These are phyloP conservation scores for Sutorius australiensis DNA, from an alignment of 768 basidiomycete genomes.

Conservation along the genomic window DNA sequence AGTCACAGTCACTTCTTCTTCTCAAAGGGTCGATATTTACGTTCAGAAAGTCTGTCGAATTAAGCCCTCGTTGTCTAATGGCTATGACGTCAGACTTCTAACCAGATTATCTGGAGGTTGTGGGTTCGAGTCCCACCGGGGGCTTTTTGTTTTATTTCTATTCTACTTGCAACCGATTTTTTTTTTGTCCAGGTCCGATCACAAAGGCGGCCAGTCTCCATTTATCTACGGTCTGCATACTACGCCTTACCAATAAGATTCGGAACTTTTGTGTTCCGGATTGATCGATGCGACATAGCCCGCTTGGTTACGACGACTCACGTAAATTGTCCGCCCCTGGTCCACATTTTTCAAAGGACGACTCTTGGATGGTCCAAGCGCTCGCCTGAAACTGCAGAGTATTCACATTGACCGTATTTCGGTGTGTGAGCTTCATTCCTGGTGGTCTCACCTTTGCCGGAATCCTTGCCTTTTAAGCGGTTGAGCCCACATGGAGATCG, in stretches of 20 bases:
- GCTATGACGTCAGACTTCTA: slow-evolving; percentile 92
- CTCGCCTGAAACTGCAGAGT: neutral
- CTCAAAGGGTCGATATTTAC: neutral
- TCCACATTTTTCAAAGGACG: neutral
- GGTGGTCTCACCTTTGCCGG: neutral
- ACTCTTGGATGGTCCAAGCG: neutral
- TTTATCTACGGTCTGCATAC: neutral
- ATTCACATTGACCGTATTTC: neutral
- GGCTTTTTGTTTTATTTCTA: slow-evolving; percentile 39
- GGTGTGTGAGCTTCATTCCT: neutral
- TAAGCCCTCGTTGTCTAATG: slow-evolving; percentile 82
- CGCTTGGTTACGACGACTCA: slow-evolving; percentile 4
- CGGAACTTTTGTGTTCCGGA: slow-evolving; percentile 3
- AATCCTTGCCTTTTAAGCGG: neutral
- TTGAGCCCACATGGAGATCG: neutral
- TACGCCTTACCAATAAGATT: slow-evolving; percentile 2
- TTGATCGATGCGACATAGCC: slow-evolving; percentile 14
- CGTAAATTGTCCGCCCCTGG: slow-evolving; percentile 20
- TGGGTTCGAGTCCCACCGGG: slow-evolving; percentile 85
- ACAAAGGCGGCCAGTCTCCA: neutral
- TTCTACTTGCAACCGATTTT: neutral
- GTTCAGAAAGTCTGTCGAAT: neutral
- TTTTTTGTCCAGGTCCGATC: neutral
- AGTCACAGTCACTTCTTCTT: too few relatives aligned
- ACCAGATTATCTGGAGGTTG: slow-evolving; percentile 80